Base-by-base conservation (phyloP, 345 rosid genomes). In the Chamaenerion angustifolium region DNA sequence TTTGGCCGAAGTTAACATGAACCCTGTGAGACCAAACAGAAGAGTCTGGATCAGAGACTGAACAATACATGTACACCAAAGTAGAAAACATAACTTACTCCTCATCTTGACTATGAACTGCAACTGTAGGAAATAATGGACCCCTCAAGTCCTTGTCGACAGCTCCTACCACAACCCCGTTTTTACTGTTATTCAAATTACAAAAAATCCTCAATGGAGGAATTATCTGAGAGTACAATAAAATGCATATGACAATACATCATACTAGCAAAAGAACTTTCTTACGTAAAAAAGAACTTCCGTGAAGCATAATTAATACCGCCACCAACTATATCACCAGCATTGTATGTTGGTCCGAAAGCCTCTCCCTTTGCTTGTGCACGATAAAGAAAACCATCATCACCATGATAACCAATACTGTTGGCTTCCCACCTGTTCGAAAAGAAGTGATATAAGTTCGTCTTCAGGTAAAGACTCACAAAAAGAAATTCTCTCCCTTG, bases 221-320 rank as follows among this genome's bases (percentile, higher is more conserved):
- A 40, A 37, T 10, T 14, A 16, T 40, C 48, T 49, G 17, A 37
- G 21, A 16, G 17, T 35, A 16, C 23, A 6, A 25, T 10, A 46
- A 45, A 25, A 41, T 25, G 37, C 37, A 31, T 31, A 5, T 31
- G 37, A 7, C 37, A 31, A 7, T 31, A 31, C 10, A 31, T 31
- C 37, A 31, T 31, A 31, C 37, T 31, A 31, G 37, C 37, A 31
- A 4, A 31, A 31, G 37, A 31, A 8, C 71, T 43, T 43, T 64
- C 95, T 82, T 80, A 92, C 98, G 95, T 92, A 81, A 92, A 92
- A 76, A 92, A 84, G 66, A 84, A 76, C 61, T 82, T 84, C 65
- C 80, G 88, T 0, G 82, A 65, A 66, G 79, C 82, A 71, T 80
- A 87, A 74, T 87, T 84, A 52, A 92, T 84, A 63, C 98, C 96